These are phyloP conservation scores for Monotropa hypopitys DNA, from an alignment of 179 eudicot genomes.

Conservation along the genomic window DNA sequence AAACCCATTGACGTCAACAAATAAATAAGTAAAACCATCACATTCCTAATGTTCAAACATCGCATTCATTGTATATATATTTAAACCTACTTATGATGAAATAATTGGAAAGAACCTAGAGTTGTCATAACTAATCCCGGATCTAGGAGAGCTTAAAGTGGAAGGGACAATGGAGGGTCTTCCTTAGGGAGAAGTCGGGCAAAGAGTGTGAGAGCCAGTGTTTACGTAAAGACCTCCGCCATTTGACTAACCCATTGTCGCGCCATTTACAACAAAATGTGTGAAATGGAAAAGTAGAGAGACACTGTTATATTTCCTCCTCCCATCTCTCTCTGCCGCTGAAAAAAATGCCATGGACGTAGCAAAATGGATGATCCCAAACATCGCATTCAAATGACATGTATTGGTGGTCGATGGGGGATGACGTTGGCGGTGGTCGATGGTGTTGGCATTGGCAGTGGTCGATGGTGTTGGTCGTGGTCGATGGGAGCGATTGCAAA, in stretches of 20 bases:
- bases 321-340: background rate
- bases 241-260: no score
- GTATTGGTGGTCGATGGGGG: no score
- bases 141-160: constrained; percentile 26
- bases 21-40: constrained; percentile 7
- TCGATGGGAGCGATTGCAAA: no score
- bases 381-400: no score
- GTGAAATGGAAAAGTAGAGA: no score
- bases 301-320: no score
- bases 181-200: background rate
- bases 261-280: no score
- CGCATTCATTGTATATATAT: constrained; percentile 15
- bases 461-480: no score
- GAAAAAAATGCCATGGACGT: background rate
- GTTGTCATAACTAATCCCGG: constrained; percentile 28
- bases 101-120: background rate
- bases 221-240: no score
- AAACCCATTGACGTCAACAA: constrained; percentile 10
- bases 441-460: no score
- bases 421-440: no score
- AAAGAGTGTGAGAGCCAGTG: background rate
- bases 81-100: background rate
- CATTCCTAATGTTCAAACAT: constrained; percentile 8
- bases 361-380: no score
- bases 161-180: constrained; percentile 20